Percentiles rank a stretch among this genome's conserved stretches.
Evolutionary conservation across 1,284 basidiomycete genomes (phyloP).

Genomic region (Trichosporon ovoides): DNA sequence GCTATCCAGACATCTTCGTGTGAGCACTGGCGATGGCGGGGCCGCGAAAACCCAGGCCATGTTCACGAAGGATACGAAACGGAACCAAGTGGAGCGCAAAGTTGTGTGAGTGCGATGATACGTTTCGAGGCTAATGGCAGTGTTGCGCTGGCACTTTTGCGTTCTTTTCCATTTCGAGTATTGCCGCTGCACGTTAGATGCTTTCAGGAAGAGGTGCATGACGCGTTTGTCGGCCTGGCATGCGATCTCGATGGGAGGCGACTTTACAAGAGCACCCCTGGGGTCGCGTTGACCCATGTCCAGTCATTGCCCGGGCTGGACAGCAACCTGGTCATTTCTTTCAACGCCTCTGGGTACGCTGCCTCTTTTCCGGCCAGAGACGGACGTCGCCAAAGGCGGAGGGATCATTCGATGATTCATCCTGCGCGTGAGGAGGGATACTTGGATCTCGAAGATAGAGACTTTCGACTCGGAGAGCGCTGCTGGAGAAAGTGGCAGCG

Average conservation of each 20-base stretch:
- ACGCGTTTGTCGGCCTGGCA: neutral
- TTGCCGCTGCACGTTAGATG: conserved; percentile 54
- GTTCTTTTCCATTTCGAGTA: conserved; percentile 19
- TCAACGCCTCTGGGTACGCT: conserved; percentile 49
- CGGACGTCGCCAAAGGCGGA: conserved; percentile 52
- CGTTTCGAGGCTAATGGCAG: conserved; percentile 16
- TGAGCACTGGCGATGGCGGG: neutral
- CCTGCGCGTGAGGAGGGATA: conserved; percentile 39
- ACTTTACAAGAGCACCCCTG: neutral
- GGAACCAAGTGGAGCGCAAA: conserved; percentile 39
- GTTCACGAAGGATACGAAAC: conserved; percentile 38
- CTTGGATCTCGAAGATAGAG: conserved; percentile 61
- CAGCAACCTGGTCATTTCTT: conserved; percentile 10
- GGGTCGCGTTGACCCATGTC: neutral
- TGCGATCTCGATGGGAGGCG: neutral
- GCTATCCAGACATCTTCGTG: conserved; percentile 50
- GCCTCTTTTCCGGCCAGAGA: neutral
- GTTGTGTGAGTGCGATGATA: conserved; percentile 29
- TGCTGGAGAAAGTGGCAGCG: conserved; percentile 29
- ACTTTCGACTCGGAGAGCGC: conserved; percentile 45
- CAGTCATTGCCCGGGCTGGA: neutral
- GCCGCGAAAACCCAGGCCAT: conserved; percentile 15
- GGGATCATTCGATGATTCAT: conserved; percentile 48
- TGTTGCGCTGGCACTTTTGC: conserved; percentile 41
- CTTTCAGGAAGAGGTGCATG: conserved; percentile 54